A percentile compares a stretch with the other conserved stretches of the same genome.
Conservation (phyloP, 192 early-diverging fungal species). For the Chytriomyces hyalinus region DNA sequence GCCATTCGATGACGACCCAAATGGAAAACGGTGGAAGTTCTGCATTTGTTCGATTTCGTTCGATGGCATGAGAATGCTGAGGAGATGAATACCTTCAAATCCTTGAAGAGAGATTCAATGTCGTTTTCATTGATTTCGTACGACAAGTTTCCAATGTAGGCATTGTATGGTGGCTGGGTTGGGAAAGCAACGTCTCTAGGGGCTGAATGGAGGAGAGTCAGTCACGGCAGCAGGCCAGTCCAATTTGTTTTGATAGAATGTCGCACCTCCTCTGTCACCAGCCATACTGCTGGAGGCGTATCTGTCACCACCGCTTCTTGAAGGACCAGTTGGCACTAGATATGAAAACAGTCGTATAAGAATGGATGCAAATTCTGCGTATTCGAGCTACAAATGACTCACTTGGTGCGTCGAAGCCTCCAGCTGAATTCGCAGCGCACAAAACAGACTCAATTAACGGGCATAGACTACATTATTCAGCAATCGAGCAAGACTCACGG, state of each 20-base stretch:
- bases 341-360: neutral
- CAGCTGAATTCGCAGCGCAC: neutral
- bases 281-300: neutral
- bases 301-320: slow-evolving; percentile 13
- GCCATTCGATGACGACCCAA: neutral
- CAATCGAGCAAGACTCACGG: slow-evolving; percentile 57
- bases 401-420: slow-evolving; percentile 19
- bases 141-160: slow-evolving; percentile 89
- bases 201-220: neutral
- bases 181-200: slow-evolving; percentile 60
- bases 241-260: neutral
- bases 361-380: neutral
- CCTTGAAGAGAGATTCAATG: slow-evolving; percentile 75
- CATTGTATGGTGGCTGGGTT: slow-evolving; percentile 85
- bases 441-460: slow-evolving; percentile 10
- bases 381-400: neutral
- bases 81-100: slow-evolving; percentile 61
- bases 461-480: neutral
- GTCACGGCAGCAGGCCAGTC: neutral
- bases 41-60: no score
- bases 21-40: no score
- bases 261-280: slow-evolving; percentile 8
- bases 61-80: neutral
- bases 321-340: slow-evolving; percentile 28
- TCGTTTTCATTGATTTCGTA: slow-evolving; percentile 80